Base-by-base conservation (phyloP, 495 filamentous ascomycete genomes). In the Bombardia bombarda region DNA sequence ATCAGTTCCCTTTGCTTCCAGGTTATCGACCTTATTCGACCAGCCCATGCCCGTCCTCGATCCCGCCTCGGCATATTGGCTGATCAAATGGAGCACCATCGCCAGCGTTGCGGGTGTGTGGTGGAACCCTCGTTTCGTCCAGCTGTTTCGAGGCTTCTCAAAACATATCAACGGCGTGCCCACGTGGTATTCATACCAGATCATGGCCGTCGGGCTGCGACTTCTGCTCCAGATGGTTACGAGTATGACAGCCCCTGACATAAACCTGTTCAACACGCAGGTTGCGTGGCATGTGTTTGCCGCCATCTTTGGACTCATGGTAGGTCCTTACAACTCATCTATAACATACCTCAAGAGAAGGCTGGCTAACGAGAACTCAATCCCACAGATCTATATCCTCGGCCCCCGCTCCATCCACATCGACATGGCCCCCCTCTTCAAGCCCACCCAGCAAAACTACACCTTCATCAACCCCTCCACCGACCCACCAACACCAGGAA, bases 121-220 rank as follows among this genome's bases (percentile, higher is more conserved):
- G 78, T 94, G 86, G 83, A 90, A 89, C 48, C 84, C 84, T 6
- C 75, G 73, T 42, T 69, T 87, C 52, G 70, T 73, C 46, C 63
- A 82, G 47, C 78, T 79, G 51, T 63, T 79, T n/a, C 70, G 74
- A 40, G 78, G 82, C 18, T 71, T 79, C 49, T 72, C 69, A 31
- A 78, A 71, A 21, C 78, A 81, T 41, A 75, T 90, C 41, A 61
- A 67, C 8, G 84, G 87, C 0, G 69, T 84, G 9, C 59, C 63
- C 5, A 73, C 80, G 40, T 87, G 83, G 68, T 87, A 90, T 53
- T 68, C 75, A 38, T 69, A 79, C 13, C 86, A 92, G 46, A 53
- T 75, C 14, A 64, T 86, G 35, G 63, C 79, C 18, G 58, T 88
- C 30, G 62, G 74, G 7, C 53, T 76, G 43, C 76, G 85, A 40